Evolutionary conservation across 352 stramenopile species (phyloP), one percentile per base, ranked within the genome.

Genomic region (Phytophthora nicotianae): DNA sequence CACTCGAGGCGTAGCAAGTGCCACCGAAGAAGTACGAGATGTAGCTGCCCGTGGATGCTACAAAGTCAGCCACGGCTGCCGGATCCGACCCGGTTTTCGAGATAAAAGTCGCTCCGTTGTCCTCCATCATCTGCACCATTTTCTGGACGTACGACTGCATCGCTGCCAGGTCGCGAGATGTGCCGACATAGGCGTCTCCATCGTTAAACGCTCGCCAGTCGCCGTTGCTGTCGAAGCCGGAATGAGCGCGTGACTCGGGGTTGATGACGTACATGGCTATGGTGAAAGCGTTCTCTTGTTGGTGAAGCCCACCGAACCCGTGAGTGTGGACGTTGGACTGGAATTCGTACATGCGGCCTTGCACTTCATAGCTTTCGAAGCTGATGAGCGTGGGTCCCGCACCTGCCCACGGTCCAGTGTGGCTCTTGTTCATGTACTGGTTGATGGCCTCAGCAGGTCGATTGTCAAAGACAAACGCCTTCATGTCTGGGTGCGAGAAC

Each of bases 21-120:
- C 83, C 83, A 10, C 79, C 83, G 50, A 90, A 91, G 67, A 89
- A 83, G 59, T 89, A 72, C 14, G 81, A 89, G 21, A 79, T 71
- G 20, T 52, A 73, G 24, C 70, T 63, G 6, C 43, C 52, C 24
- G 72, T 76, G 43, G 20, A 50, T 13, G 50, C 58, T 37, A 90
- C 79, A 62, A 74, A 90, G 33, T 77, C 69, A 3, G 27, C 43
- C 16, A 83, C 55, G 19, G 65, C 67, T 32, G 74, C 53, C 0
- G 58, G 68, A 27, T 72, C 69, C 20, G 53, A 58, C 17, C 53
- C 64, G 5, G 62, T 69, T 4, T 67, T 38, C 13, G 52, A 70
- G 9, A 91, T 55, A 33, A 86, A 88, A 10, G 61, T 80, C n/a
- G 77, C 77, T 35, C 80, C 80, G 5, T 59, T 54, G 8, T 45